phyloP scores from a whole-genome alignment of 2,329 filamentous ascomycete species.

The Chalaropsis ovoidea region DNA sequence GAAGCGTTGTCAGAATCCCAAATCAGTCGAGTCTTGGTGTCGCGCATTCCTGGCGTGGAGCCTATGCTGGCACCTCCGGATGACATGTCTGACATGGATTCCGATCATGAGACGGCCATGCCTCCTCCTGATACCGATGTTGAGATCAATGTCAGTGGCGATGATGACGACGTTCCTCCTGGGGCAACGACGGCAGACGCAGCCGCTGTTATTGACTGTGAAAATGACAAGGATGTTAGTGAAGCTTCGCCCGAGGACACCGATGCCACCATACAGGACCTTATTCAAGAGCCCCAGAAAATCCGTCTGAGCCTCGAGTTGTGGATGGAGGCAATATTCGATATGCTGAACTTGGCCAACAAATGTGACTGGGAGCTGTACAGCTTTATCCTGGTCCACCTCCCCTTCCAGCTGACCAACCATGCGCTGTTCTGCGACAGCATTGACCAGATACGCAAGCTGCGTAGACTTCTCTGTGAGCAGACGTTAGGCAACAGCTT shows the following conservation, averaged over 20 bases:
- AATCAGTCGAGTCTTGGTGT: slow-evolving; percentile 45
- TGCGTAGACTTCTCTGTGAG: slow-evolving; percentile 70
- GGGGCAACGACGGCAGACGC: slow-evolving; percentile 13
- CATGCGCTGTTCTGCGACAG: slow-evolving; percentile 71
- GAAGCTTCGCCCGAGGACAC: slow-evolving; percentile 29
- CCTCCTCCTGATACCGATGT: slow-evolving; percentile 11
- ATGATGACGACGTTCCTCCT: slow-evolving; percentile 24
- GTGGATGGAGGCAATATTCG: slow-evolving; percentile 68
- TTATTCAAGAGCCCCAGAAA: slow-evolving; percentile 26
- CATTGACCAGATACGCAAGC: slow-evolving; percentile 61
- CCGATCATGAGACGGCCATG: slow-evolving; percentile 19
- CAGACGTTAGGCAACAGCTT: slow-evolving; percentile 69
- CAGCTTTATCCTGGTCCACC: slow-evolving; percentile 76
- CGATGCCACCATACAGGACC: background rate
- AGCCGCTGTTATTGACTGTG: background rate
- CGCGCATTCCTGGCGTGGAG: slow-evolving; percentile 31
- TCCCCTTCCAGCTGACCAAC: slow-evolving; percentile 82
- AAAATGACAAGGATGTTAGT: slow-evolving; percentile 25
- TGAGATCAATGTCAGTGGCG: slow-evolving; percentile 21
- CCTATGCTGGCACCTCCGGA: slow-evolving; percentile 24
- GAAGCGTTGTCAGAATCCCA: slow-evolving; percentile 44
- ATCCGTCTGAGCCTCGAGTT: slow-evolving; percentile 48
- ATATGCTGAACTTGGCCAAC: slow-evolving; percentile 15
- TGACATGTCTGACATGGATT: slow-evolving; percentile 23
- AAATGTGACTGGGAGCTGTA: slow-evolving; percentile 76